phyloP scores from a whole-genome alignment of 1,139 yeast species.

The Yueomyces sp. region DNA sequence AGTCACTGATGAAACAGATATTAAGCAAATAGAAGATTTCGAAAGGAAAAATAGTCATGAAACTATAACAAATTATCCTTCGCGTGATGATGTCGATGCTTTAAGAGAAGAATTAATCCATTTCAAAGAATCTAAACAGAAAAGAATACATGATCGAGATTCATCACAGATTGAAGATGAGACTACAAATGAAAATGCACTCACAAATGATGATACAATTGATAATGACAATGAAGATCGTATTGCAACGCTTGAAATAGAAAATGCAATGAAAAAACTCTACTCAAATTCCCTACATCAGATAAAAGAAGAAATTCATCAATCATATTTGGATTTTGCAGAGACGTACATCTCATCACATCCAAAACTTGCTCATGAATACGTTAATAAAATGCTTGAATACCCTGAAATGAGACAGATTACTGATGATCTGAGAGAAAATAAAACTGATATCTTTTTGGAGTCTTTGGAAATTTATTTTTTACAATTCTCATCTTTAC shows the following conservation, averaged over 20 bases:
- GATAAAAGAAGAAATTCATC: constrained; percentile 9
- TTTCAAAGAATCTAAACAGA: constrained; percentile 20
- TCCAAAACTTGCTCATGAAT: constrained; percentile 23
- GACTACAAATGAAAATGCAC: constrained; percentile 1
- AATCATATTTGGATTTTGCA: constrained; percentile 19
- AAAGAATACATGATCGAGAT: constrained; percentile 4
- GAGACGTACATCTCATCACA: constrained; percentile 23
- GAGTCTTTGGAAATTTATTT: constrained; percentile 4
- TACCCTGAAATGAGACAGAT: constrained; percentile 23
- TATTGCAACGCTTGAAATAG: too few species aligned
- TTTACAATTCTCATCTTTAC: not conserved
- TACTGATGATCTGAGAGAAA: constrained; percentile 22
- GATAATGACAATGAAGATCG: not conserved
- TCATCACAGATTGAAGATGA: not conserved
- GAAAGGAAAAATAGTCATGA: not conserved
- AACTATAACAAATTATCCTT: constrained; percentile 2
- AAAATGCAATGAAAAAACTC: not conserved
- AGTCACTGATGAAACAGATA: constrained; percentile 20
- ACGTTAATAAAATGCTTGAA: constrained; percentile 20
- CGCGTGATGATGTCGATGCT: constrained; percentile 15
- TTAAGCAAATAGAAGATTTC: constrained; percentile 6
- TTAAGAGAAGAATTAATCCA: constrained; percentile 23
- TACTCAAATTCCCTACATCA: not conserved
- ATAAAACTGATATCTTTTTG: constrained; percentile 19
- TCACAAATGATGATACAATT: not conserved